Conservation (phyloP, 768 basidiomycete species). For the Rickenella mellea region DNA sequence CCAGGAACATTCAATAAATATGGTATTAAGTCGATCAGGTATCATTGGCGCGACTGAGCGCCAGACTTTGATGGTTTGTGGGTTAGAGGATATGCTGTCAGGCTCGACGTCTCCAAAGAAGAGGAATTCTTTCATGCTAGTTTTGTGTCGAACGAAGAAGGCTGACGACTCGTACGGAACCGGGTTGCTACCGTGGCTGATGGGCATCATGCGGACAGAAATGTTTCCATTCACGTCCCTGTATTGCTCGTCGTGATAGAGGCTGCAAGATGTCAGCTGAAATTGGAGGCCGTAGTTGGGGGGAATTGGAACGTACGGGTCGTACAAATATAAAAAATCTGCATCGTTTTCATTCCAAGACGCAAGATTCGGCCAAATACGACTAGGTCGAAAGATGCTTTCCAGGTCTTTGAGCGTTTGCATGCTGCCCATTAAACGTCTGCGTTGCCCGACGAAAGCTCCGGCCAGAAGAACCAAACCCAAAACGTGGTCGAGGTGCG, state of each 20-base stretch:
- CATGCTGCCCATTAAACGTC: slow-evolving; percentile 52
- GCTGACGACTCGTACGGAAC: slow-evolving; percentile 67
- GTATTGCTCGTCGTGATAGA: slow-evolving; percentile 46
- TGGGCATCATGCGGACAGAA: slow-evolving; percentile 55
- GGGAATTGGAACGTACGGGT: slow-evolving; percentile 35
- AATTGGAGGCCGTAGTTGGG: slow-evolving; percentile 3
- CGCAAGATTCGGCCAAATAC: slow-evolving; percentile 81
- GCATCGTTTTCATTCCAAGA: slow-evolving; percentile 61
- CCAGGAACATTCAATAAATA: slow-evolving; percentile 96
- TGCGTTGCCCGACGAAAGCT: slow-evolving; percentile 50
- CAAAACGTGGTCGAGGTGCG: slow-evolving; percentile 84
- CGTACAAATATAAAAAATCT: slow-evolving; percentile 50
- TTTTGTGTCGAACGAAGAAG: slow-evolving; percentile 72
- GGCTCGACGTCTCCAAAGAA: slow-evolving; percentile 96
- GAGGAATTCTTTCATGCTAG: slow-evolving; percentile 59
- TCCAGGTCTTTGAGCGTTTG: slow-evolving; percentile 62
- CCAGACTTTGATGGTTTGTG: slow-evolving; percentile 70
- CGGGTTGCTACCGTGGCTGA: slow-evolving; percentile 64
- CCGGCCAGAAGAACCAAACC: slow-evolving; percentile 81
- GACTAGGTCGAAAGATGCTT: slow-evolving; percentile 55
- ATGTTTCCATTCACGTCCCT: slow-evolving; percentile 40
- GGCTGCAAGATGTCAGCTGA: slow-evolving; percentile 21
- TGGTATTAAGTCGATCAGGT: slow-evolving; percentile 52
- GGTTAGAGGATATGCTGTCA: slow-evolving; percentile 55
- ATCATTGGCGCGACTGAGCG: slow-evolving; percentile 70